A percentile compares a stretch with the other conserved stretches of the same genome.
These are phyloP conservation scores for Dorcoceras hygrometricum DNA, from an alignment of 257 asterid species.

Conservation along the genomic window DNA sequence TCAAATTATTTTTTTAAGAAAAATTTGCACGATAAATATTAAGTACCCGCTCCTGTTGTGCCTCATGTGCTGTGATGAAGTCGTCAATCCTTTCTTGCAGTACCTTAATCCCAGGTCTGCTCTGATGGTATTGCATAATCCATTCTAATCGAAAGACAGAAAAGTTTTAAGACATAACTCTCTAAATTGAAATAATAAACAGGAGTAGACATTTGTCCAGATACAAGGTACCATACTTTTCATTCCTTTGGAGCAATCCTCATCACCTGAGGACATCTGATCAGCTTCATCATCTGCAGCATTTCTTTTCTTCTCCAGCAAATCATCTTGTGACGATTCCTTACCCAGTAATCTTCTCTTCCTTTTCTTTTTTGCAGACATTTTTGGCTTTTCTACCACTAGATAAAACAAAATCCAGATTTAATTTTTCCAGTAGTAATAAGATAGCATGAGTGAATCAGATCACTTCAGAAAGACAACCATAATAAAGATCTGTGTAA, in stretches of 20 bases:
- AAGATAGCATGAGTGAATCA: background rate
- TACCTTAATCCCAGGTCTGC: constrained; percentile 69
- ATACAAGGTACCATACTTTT: constrained; percentile 52
- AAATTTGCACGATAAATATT: background rate
- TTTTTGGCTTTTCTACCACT: constrained; percentile 48
- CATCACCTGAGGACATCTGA: constrained; percentile 88
- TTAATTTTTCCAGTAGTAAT: too few relatives aligned
- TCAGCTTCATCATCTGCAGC: constrained; percentile 48
- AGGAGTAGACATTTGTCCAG: background rate
- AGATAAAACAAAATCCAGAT: constrained; percentile 3
- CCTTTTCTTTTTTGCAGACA: constrained; percentile 31
- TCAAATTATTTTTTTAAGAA: background rate
- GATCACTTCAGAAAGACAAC: background rate
- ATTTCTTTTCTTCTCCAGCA: constrained; percentile 36
- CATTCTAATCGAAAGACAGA: constrained; percentile 56
- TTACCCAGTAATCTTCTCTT: constrained; percentile 30
- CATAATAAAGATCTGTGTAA: background rate
- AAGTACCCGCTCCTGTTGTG: constrained; percentile 67
- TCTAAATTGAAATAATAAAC: constrained; percentile 12
- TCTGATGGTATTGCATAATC: constrained; percentile 63
- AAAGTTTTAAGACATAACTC: too few relatives aligned
- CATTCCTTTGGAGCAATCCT: constrained; percentile 78
- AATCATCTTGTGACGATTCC: constrained; percentile 30
- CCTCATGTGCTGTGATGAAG: constrained; percentile 73
- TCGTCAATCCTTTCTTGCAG: constrained; percentile 87